These are phyloP conservation scores for Eucalyptus virginea DNA, from an alignment of 345 rosid genomes.

Conservation along the genomic window DNA sequence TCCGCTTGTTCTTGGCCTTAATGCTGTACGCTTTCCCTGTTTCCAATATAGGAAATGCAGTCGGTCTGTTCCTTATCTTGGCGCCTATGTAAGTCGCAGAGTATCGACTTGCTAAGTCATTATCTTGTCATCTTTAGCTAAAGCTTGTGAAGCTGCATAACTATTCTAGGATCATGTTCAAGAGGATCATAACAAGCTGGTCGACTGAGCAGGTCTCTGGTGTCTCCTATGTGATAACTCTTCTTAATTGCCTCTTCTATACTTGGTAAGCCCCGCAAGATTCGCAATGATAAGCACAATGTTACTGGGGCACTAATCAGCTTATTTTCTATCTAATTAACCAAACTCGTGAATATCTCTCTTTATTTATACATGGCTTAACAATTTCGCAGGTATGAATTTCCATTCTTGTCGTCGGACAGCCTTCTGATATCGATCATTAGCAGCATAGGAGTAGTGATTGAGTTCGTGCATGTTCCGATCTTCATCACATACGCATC, in stretches of 20 bases:
- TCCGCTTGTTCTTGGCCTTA: neutral
- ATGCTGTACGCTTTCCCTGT: neutral
- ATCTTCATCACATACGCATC: neutral
- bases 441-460: neutral
- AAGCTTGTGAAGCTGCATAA: neutral
- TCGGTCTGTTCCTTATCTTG: neutral
- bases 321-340: neutral
- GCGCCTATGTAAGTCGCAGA: neutral
- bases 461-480: neutral
- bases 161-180: constrained; percentile 7
- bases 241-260: neutral
- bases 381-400: neutral
- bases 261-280: neutral
- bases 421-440: neutral
- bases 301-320: neutral
- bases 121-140: neutral
- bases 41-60: neutral
- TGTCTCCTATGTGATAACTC: constrained; percentile 15
- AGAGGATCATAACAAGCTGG: constrained; percentile 10
- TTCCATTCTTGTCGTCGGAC: neutral
- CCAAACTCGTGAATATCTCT: neutral
- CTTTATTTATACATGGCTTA: neutral
- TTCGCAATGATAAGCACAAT: neutral
- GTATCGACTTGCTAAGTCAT: neutral
- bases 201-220: constrained; percentile 29